These are phyloP conservation scores for Scytalidium sp. DNA, from an alignment of 2,329 filamentous ascomycete genomes.

Conservation along the genomic window DNA sequence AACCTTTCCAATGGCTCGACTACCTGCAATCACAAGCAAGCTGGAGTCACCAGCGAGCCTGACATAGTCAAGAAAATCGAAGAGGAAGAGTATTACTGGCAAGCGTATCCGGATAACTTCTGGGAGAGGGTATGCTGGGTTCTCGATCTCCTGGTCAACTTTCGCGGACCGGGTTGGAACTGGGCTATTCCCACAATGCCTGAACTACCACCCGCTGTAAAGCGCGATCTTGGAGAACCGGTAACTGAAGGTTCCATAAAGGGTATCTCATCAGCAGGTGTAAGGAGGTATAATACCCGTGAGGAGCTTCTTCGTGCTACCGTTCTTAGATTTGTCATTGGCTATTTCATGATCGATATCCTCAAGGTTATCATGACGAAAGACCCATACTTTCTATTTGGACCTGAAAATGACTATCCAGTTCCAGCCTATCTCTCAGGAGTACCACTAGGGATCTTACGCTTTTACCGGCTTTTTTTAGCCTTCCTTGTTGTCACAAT, in stretches of 20 bases:
- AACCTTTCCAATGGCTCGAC: background rate
- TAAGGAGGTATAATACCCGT: constrained; percentile 38
- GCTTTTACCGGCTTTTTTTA: constrained; percentile 53
- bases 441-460: constrained; percentile 44
- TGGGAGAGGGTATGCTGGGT: constrained; percentile 51
- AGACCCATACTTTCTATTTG: constrained; percentile 74
- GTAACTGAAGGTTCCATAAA: constrained; percentile 31
- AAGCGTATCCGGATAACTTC: constrained; percentile 53
- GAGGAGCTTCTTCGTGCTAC: constrained; percentile 42
- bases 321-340: constrained; percentile 44
- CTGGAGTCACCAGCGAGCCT: background rate
- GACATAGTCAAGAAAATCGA: constrained; percentile 16
- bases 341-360: constrained; percentile 68
- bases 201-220: constrained; percentile 39
- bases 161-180: constrained; percentile 58
- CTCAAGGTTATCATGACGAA: constrained; percentile 66
- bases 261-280: constrained; percentile 42
- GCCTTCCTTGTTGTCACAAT: constrained; percentile 54
- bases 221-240: constrained; percentile 32
- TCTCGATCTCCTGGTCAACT: constrained; percentile 50
- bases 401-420: constrained; percentile 39
- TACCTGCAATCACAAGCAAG: constrained; percentile 2
- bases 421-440: constrained; percentile 40
- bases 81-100: constrained; percentile 55
- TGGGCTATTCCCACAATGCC: constrained; percentile 50